Conservation (phyloP, 1,139 yeast genomes). For the Pichia sp. region DNA sequence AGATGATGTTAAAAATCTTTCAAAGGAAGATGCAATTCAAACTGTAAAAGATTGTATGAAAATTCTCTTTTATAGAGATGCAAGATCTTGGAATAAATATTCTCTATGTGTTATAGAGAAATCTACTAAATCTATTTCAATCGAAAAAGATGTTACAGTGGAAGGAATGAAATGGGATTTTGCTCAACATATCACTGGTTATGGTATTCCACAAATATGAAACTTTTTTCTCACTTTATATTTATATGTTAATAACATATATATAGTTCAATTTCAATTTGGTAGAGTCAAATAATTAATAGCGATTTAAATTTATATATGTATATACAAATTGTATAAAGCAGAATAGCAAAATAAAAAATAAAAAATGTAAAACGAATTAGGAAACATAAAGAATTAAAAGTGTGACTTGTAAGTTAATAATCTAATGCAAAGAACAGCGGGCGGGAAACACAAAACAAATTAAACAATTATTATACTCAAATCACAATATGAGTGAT, state of each 20-base stretch:
- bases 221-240: neutral
- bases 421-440: neutral
- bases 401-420: too few species aligned
- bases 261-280: neutral
- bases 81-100: constrained; percentile 83
- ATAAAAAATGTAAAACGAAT: too few species aligned
- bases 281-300: too few species aligned
- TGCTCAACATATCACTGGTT: constrained; percentile 83
- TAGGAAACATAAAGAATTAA: too few species aligned
- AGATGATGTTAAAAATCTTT: constrained; percentile 58
- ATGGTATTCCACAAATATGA: constrained; percentile 45
- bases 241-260: neutral
- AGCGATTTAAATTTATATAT: too few species aligned
- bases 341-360: too few species aligned
- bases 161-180: constrained; percentile 86
- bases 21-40: constrained; percentile 68
- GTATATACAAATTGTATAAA: too few species aligned
- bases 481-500: constrained; percentile 26
- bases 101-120: constrained; percentile 68
- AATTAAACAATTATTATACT: neutral
- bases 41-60: constrained; percentile 84
- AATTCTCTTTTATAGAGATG: constrained; percentile 92
- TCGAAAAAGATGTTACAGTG: constrained; percentile 60
- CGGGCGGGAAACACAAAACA: neutral
- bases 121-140: constrained; percentile 50